A percentile compares a stretch with the other conserved stretches of the same genome.
These are phyloP conservation scores for Paecilomyces niveus DNA, from an alignment of 2,329 filamentous ascomycete species.

Conservation along the genomic window DNA sequence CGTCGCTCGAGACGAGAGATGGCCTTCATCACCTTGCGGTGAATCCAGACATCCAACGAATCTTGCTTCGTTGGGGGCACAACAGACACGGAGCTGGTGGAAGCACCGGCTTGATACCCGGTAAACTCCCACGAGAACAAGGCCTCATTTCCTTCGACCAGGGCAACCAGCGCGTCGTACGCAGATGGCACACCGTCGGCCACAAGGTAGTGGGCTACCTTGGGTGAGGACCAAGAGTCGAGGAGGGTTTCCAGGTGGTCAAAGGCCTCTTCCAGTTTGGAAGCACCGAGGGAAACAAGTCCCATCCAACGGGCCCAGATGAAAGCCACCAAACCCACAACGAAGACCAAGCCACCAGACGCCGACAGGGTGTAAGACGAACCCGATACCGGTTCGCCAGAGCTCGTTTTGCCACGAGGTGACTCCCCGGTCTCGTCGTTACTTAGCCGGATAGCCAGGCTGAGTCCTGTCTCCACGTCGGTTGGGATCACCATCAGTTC, in stretches of 20 bases:
- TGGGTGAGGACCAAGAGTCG: slow-evolving; percentile 3
- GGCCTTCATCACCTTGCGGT: slow-evolving; percentile 6
- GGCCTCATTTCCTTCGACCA: slow-evolving; percentile 3
- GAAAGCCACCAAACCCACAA: slow-evolving; percentile 5
- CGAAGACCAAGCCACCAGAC: slow-evolving; percentile 1
- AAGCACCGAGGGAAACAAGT: slow-evolving; percentile 6
- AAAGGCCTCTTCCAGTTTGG: slow-evolving; percentile 7
- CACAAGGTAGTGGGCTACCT: slow-evolving; percentile 9
- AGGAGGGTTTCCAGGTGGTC: slow-evolving; percentile 1
- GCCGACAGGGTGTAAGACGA: slow-evolving; percentile 4
- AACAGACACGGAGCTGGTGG: slow-evolving; percentile 2
- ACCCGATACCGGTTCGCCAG: slow-evolving; percentile 1
- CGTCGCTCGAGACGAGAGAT: slow-evolving; percentile 8
- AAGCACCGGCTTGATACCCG: neutral
- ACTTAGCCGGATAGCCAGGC: slow-evolving; percentile 6
- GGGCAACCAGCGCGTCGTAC: slow-evolving; percentile 5
- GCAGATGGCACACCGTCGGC: slow-evolving; percentile 4
- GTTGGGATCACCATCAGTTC: slow-evolving; percentile 1
- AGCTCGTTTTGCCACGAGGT: neutral
- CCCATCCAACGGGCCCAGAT: slow-evolving; percentile 4
- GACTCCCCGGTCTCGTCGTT: slow-evolving; percentile 4
- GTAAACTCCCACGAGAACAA: neutral
- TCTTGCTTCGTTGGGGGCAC: slow-evolving; percentile 3
- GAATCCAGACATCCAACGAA: slow-evolving; percentile 5
- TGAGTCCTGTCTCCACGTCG: slow-evolving; percentile 2